Conservation (phyloP, 148 eudicot genomes). For the Camellia granthamiana region DNA sequence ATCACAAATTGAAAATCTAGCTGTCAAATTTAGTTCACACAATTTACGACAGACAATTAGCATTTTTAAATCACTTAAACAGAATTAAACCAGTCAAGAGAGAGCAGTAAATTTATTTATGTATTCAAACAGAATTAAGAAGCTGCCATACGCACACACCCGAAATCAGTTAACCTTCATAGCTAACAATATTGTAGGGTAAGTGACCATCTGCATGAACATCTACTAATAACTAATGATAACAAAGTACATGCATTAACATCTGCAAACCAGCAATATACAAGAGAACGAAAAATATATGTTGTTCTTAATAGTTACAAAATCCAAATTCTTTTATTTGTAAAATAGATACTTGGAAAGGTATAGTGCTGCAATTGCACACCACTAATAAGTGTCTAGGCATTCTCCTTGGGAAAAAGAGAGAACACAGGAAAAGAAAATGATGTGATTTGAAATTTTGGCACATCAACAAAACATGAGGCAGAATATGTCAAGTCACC, state of each 20-base stretch:
- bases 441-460: neutral
- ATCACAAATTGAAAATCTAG: neutral
- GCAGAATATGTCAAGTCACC: slow-evolving; percentile 38
- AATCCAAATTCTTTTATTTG: neutral
- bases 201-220: neutral
- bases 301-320: neutral
- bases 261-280: neutral
- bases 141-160: neutral
- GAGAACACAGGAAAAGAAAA: neutral
- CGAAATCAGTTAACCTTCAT: neutral
- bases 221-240: neutral
- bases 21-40: neutral
- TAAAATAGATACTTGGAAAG: too few relatives aligned
- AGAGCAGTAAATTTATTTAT: neutral
- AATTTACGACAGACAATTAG: neutral
- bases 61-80: neutral
- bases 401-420: neutral
- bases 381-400: neutral
- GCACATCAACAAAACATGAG: neutral
- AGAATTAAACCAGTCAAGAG: neutral
- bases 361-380: neutral
- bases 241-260: neutral
- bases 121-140: neutral
- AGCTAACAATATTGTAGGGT: neutral
- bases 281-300: neutral